Conservation (phyloP, 148 eudicot species). For the Silene conica region DNA sequence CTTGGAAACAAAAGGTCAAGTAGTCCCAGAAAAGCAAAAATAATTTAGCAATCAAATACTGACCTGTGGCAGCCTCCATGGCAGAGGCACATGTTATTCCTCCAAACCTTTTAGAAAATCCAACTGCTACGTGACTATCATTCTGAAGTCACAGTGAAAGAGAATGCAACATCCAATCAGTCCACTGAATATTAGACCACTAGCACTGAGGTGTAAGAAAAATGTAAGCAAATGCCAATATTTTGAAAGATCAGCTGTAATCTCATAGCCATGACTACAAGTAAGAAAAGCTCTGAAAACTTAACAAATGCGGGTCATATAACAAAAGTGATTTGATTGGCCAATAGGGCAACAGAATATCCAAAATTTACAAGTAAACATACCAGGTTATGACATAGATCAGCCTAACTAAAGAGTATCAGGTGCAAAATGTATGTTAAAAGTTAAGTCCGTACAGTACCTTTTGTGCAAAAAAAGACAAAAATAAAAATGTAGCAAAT, state of each 20-base stretch:
- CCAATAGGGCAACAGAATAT: neutral
- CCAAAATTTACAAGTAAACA: neutral
- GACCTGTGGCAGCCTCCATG: constrained; percentile 63
- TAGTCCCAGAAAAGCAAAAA: neutral
- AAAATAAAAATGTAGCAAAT: neutral
- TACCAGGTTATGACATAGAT: no score
- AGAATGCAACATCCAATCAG: neutral
- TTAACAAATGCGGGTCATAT: neutral
- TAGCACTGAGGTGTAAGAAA: neutral
- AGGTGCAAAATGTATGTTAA: neutral
- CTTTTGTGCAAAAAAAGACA: neutral
- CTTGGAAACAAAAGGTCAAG: neutral
- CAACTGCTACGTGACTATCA: constrained; percentile 36
- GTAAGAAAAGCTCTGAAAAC: neutral
- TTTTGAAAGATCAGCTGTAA: neutral
- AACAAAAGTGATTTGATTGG: neutral
- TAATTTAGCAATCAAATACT: neutral
- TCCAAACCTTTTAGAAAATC: constrained; percentile 48
- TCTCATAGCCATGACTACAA: neutral
- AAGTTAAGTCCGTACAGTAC: neutral
- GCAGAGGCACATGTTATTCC: constrained; percentile 51
- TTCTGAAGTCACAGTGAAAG: constrained; percentile 31
- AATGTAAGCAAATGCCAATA: neutral
- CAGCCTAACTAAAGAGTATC: no score
- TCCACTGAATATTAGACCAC: neutral